Evolutionary conservation across 768 basidiomycete species (phyloP), one percentile per base, ranked within the genome.

Genomic region (Termitomyces sp.): DNA sequence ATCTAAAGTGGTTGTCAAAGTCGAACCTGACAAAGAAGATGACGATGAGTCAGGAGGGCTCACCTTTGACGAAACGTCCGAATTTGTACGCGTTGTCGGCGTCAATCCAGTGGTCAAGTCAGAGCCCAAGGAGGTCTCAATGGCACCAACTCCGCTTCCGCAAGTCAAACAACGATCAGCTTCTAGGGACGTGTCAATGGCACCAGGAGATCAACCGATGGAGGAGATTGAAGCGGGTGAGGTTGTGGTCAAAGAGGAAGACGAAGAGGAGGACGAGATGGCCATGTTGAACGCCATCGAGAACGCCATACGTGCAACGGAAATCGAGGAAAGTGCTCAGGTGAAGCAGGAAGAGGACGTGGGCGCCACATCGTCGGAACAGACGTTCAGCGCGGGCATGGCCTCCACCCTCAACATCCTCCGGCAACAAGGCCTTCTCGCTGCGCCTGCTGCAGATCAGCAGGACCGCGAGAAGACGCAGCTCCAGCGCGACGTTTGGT

Each of bases 51-150:
- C 72, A 18, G 76, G 71, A 20, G 89, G 89, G 22, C 77, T 98
- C 33, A 91, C 89, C 0, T 94, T 99, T 61, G 95, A 98, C 67
- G 95, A 98, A 64, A 98, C 96, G 0, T 93, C 94, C 1, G 96
- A 98, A 70, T 99, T 99, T 63, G 92, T 98, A 40, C 86, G 95
- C 18, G 87, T 86, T 16, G 91, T 93, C 47, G 84, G 86, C 2
- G 85, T 84, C 61, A 83, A 85, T 62, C 85, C 87, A 0, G 70
- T 81, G 1, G 73, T 76, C 40, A 77, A 88, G 64, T 68, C 65
- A 36, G 85, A 82, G 65, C 78, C 70, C 6, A 74, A 67, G 53
- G 80, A 79, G 64, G 57, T 68, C 1, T 51, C 71, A 20, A 32
- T 62, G 8, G 62, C 60, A 5, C 61, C 50, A 5, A 44, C 61